Evolutionary conservation across 225 moss, liverwort and hornwort species (phyloP), one percentile per base, ranked within the genome.

Genomic region (Ulota crispa): DNA sequence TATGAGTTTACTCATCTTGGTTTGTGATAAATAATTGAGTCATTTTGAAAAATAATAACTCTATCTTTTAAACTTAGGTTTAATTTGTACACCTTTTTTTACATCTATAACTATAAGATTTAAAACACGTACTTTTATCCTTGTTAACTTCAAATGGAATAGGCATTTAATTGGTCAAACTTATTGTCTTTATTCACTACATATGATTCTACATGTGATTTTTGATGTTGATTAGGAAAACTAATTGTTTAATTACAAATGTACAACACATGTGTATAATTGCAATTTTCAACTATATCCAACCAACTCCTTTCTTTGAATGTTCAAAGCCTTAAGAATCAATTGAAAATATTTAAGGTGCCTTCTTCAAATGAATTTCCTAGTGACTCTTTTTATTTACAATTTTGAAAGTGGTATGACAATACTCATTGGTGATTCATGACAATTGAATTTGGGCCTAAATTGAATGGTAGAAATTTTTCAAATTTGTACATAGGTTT

Each of bases 101-200:
- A 14, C 4, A 13, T 45, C 0, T 14, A 1, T 4, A 45, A 45
- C 0, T 14, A 1, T 4, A 45, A 45, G 3, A 14, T 14, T 45
- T 45, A 45, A 13, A 14, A 45, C 13, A 50, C 5, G 15, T 50
- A 50, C 0, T 5, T 50, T 16, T 18, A 47, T 45, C 4, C 18
- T 27, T 27, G 9, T 57, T 57, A 8, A 8, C 4, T 57, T 57
- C 11, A 24, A 24, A n/a, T 57, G 24, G 8, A 57, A 24, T n/a
- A 10, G 9, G 10, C 9, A 69, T 27, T 69, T 27, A 9, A 45
- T 27, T 18, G 0, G 15, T 41, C 27, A 45, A 69, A 45, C 9
- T 18, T 9, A 16, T 4, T 9, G 2, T 0, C 0, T 9, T 0
- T 2, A 10, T 18, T 18, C 26, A 5, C 4, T 9, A 27, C 0